These are phyloP conservation scores for Trichoderma parareesei DNA, from an alignment of 495 filamentous ascomycete genomes.

Conservation along the genomic window DNA sequence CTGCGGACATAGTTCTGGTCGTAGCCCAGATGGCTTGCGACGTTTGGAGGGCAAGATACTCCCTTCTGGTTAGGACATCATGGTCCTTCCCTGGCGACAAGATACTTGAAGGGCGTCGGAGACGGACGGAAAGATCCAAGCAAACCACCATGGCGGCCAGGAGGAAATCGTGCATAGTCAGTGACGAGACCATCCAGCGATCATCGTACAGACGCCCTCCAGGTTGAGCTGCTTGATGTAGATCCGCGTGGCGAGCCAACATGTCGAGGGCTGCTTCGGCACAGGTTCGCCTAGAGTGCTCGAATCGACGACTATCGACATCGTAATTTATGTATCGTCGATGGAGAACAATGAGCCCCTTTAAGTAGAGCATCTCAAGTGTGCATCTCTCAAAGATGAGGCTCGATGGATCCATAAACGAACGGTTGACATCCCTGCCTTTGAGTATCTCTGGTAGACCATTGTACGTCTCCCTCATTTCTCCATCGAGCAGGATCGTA, in stretches of 20 bases:
- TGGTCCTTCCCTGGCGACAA: neutral
- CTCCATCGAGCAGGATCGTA: constrained; percentile 29
- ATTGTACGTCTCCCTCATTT: constrained; percentile 24
- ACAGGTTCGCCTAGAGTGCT: constrained; percentile 31
- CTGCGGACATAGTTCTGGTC: constrained; percentile 20
- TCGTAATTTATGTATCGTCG: constrained; percentile 30
- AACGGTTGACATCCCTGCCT: constrained; percentile 23
- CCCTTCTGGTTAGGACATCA: constrained; percentile 18
- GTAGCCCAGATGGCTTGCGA: constrained; percentile 33
- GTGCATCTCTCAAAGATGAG: constrained; percentile 28
- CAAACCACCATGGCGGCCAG: constrained; percentile 37
- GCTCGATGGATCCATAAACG: constrained; percentile 26
- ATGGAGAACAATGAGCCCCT: constrained; percentile 34
- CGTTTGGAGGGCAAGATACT: constrained; percentile 29
- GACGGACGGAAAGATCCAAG: constrained; percentile 28
- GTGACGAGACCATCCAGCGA: constrained; percentile 29
- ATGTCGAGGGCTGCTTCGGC: constrained; percentile 34
- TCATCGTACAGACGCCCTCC: constrained; percentile 31
- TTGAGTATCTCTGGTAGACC: constrained; percentile 23
- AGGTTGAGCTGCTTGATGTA: constrained; percentile 26
- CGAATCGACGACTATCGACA: constrained; percentile 21
- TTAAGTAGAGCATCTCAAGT: constrained; percentile 31
- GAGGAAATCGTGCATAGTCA: constrained; percentile 36
- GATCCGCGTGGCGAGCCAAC: constrained; percentile 28
- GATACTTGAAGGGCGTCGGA: neutral